These are phyloP conservation scores for Kluyveromyces dobzhanskii DNA, from an alignment of 805 yeast genomes.

Conservation along the genomic window DNA sequence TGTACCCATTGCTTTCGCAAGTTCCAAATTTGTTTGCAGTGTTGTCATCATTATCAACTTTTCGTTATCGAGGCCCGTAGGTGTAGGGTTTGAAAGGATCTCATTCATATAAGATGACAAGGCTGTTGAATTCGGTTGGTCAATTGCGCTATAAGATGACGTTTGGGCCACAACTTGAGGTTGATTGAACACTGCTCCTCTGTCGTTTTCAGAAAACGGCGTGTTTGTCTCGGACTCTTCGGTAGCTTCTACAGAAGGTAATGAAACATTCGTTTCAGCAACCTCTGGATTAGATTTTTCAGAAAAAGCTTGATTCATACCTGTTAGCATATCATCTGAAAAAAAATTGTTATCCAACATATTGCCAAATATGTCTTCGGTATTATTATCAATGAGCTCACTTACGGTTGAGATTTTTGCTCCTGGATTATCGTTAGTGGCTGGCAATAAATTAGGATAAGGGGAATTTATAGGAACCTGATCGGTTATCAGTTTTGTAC, in stretches of 20 bases:
- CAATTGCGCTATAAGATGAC: background rate
- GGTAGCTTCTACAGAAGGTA: background rate
- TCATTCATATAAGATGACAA: background rate
- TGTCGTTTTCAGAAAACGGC: background rate
- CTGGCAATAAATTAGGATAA: background rate
- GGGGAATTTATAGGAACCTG: background rate
- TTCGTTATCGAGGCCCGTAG: conserved; percentile 5
- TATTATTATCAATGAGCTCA: conserved; percentile 3
- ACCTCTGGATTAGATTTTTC: conserved; percentile 5
- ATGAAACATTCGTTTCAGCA: background rate
- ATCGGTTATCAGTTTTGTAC: background rate
- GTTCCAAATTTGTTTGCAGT: conserved; percentile 21
- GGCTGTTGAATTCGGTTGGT: background rate
- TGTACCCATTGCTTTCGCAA: conserved; percentile 26
- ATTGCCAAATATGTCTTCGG: background rate
- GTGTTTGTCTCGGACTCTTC: background rate
- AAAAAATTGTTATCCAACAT: conserved; percentile 1
- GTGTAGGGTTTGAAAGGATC: background rate
- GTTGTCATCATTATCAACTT: conserved; percentile 10
- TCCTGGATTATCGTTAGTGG: background rate
- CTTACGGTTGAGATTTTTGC: background rate
- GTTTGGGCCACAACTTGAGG: background rate
- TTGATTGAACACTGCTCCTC: background rate
- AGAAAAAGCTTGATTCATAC: conserved; percentile 5
- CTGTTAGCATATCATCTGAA: background rate